phyloP scores from a whole-genome alignment of 2,329 filamentous ascomycete species.

The Neophaeococcomyces mojaviensis region DNA sequence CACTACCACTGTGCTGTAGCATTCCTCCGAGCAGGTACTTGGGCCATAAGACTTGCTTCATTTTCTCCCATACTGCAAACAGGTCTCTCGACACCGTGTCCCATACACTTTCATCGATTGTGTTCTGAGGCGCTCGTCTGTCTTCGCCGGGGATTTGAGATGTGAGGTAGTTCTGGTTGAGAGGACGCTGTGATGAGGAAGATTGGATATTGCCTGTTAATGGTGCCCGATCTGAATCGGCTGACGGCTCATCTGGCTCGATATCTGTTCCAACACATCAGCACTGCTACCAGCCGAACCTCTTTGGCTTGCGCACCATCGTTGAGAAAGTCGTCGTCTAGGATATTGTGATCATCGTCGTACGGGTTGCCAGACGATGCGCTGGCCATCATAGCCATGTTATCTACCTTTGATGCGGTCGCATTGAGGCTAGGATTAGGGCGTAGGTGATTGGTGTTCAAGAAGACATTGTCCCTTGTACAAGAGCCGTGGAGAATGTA shows the following conservation, averaged over 20 bases:
- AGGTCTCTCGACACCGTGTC: slow-evolving; percentile 90
- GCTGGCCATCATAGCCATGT: slow-evolving; percentile 28
- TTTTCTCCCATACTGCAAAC: slow-evolving; percentile 91
- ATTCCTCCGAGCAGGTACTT: slow-evolving; percentile 77
- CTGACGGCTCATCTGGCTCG: slow-evolving; percentile 80
- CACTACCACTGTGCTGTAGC: slow-evolving; percentile 50
- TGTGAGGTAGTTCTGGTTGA: slow-evolving; percentile 76
- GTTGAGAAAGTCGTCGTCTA: slow-evolving; percentile 32
- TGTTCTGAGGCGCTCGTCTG: slow-evolving; percentile 79
- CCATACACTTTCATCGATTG: slow-evolving; percentile 96
- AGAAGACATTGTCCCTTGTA: too few relatives aligned
- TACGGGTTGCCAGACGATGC: slow-evolving; percentile 15
- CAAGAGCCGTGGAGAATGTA: too few relatives aligned
- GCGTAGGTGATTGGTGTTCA: neutral
- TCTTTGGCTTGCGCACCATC: slow-evolving; percentile 41
- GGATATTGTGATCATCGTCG: slow-evolving; percentile 21
- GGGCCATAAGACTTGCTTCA: slow-evolving; percentile 93
- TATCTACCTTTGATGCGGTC: neutral
- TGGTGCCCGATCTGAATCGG: slow-evolving; percentile 64
- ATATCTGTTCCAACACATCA: slow-evolving; percentile 61
- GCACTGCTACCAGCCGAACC: slow-evolving; percentile 61
- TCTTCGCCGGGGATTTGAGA: slow-evolving; percentile 89
- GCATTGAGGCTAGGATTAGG: neutral
- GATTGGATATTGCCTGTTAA: slow-evolving; percentile 76
- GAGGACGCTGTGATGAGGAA: slow-evolving; percentile 43